Base-by-base conservation (phyloP, 768 basidiomycete genomes). In the Mycena venus region DNA sequence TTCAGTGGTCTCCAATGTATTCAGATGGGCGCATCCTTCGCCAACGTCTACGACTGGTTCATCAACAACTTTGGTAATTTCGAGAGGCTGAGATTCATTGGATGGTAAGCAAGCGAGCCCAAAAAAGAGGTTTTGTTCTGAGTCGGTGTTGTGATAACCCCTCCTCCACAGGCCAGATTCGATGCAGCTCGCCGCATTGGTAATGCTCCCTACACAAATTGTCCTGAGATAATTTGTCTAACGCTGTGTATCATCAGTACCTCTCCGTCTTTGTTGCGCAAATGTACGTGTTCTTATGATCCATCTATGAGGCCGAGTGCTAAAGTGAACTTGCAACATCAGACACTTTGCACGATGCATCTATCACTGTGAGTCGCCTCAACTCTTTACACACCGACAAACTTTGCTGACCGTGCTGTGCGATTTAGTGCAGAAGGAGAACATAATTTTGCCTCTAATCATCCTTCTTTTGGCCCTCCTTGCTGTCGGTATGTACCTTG, bases 281-380 rank as follows among this genome's bases (percentile, higher is more conserved):
- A 53, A 44, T 27, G 58, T 66, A 40, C 9, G 51, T 66, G 38
- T 34, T 65, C 31, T 17, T 29, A n/a, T 17, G n/a, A n/a, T n/a
- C n/a, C n/a, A n/a, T n/a, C n/a, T n/a, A n/a, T n/a, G n/a, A n/a
- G n/a, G n/a, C n/a, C n/a, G n/a, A n/a, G n/a, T n/a, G n/a, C n/a
- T n/a, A n/a, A n/a, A n/a, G n/a, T n/a, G n/a, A n/a, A n/a, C n/a
- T n/a, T n/a, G n/a, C n/a, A n/a, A n/a, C n/a, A n/a, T 65, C 51
- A 66, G 64, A 32, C 68, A 70, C 53, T 70, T 70, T 49, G 68
- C 68, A 21, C 38, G 68, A 25, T 61, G 42, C 27, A 62, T 70
- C 44, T 70, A 59, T 42, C 56, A 70, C 19, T 61, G 68, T 70
- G 40, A 58, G 68, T 19, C 23, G 25, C 34, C 17, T n/a, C 6